A percentile compares a stretch with the other conserved stretches of the same genome.
These are phyloP conservation scores for Leccinellum rugosiceps DNA, from an alignment of 768 basidiomycete genomes.

Conservation along the genomic window DNA sequence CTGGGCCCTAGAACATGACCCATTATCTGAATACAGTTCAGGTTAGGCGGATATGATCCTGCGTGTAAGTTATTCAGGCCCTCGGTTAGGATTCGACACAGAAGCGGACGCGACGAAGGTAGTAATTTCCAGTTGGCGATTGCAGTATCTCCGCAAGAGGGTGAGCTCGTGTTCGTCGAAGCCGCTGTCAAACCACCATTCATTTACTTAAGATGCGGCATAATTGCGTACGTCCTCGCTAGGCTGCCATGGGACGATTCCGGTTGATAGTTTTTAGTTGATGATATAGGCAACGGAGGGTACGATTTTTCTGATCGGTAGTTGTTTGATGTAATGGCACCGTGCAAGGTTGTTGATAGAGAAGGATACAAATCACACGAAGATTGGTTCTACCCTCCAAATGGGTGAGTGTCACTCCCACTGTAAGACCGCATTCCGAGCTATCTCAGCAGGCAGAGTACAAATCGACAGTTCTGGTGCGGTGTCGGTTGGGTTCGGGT, in stretches of 20 bases:
- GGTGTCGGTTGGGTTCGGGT: neutral
- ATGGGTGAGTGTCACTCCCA: neutral
- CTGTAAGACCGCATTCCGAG: neutral
- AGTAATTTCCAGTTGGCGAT: neutral
- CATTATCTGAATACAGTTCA: neutral
- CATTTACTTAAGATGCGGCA: neutral
- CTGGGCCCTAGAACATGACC: neutral
- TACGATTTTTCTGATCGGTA: too few species aligned
- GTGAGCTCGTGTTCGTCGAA: neutral
- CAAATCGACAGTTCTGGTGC: neutral
- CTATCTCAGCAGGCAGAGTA: neutral
- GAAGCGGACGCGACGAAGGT: neutral
- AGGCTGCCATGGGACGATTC: neutral
- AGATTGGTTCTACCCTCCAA: neutral
- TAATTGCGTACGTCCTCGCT: neutral
- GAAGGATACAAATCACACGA: neutral
- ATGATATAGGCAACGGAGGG: too few species aligned
- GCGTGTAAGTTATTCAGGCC: neutral
- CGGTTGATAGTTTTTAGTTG: neutral
- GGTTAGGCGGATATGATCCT: neutral
- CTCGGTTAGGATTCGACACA: neutral
- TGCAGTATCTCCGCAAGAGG: neutral
- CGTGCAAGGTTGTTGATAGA: neutral
- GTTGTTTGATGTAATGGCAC: neutral
- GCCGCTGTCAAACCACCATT: neutral